These are phyloP conservation scores for Spatholobus suberectus DNA, from an alignment of 306 rosid species.

Conservation along the genomic window DNA sequence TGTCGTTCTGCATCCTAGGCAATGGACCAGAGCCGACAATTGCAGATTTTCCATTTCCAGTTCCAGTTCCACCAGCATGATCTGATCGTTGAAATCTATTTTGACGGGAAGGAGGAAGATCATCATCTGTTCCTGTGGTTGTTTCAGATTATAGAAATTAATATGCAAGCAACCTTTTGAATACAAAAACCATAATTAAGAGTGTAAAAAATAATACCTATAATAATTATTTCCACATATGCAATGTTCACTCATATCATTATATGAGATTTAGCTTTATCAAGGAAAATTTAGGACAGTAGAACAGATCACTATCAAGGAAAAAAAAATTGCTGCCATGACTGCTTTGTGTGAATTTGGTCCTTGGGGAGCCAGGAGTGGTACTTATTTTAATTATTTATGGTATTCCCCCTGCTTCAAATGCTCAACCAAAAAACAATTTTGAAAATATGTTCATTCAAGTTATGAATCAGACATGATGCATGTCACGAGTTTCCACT, in stretches of 20 bases:
- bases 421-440: not conserved
- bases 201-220: not conserved
- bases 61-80: conserved; percentile 54
- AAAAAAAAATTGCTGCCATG: not conserved
- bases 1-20: conserved; percentile 59
- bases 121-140: conserved; percentile 81
- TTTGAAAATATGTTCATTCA: not conserved
- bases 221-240: conserved; percentile 7
- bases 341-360: not conserved
- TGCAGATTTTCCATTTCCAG: conserved; percentile 59
- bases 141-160: conserved; percentile 35
- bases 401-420: not conserved
- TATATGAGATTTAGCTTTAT: conserved; percentile 13
- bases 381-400: not conserved
- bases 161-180: conserved; percentile 20
- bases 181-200: not conserved
- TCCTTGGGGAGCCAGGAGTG: not conserved
- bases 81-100: conserved; percentile 65
- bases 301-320: not conserved
- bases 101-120: conserved; percentile 81
- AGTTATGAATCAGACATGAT: not conserved
- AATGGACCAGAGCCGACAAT: conserved; percentile 58
- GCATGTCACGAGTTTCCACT: not conserved
- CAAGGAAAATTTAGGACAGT: conserved; percentile 22
- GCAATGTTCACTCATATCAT: not conserved